These are phyloP conservation scores for Microcyclosporella mali DNA, from an alignment of 2,329 filamentous ascomycete species.

Conservation along the genomic window DNA sequence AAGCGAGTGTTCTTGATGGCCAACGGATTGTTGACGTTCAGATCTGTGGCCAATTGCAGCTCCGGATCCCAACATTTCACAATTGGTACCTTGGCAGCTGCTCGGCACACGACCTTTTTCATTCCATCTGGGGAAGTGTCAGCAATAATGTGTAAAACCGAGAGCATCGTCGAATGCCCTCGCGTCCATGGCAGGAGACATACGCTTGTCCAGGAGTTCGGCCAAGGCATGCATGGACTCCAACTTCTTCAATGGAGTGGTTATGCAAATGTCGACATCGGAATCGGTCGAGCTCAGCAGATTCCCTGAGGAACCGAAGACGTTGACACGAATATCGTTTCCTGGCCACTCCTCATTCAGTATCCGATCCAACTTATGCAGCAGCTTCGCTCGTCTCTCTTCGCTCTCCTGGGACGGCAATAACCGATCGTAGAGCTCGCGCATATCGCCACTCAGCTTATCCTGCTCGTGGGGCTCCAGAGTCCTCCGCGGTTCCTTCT, in stretches of 20 bases:
- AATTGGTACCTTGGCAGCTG: slow-evolving; percentile 92
- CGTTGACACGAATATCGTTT: slow-evolving; percentile 78
- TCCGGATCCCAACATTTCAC: slow-evolving; percentile 99
- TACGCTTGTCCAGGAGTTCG: slow-evolving; percentile 56
- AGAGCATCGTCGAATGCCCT: not conserved
- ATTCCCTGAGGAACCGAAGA: slow-evolving; percentile 98
- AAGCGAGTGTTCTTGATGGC: slow-evolving; percentile 95
- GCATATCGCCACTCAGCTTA: slow-evolving; percentile 74
- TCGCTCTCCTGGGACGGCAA: slow-evolving; percentile 76
- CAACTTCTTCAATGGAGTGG: slow-evolving; percentile 78
- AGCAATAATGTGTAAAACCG: slow-evolving; percentile 8
- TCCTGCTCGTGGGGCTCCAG: slow-evolving; percentile 67
- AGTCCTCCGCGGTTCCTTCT: slow-evolving; percentile 61
- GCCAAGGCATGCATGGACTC: slow-evolving; percentile 89
- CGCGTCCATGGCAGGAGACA: not conserved
- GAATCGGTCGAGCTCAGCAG: slow-evolving; percentile 91
- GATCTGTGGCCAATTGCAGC: slow-evolving; percentile 80
- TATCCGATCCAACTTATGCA: slow-evolving; percentile 80
- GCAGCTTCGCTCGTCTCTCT: slow-evolving; percentile 64
- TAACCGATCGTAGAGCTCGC: slow-evolving; percentile 76
- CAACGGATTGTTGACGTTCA: slow-evolving; percentile 97
- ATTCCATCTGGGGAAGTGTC: slow-evolving; percentile 67
- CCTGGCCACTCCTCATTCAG: slow-evolving; percentile 90
- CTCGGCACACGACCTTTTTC: slow-evolving; percentile 92
- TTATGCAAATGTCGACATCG: slow-evolving; percentile 97